Evolutionary conservation across 176 grass and related monocot species (phyloP).

Genomic region (Avena sativa): DNA sequence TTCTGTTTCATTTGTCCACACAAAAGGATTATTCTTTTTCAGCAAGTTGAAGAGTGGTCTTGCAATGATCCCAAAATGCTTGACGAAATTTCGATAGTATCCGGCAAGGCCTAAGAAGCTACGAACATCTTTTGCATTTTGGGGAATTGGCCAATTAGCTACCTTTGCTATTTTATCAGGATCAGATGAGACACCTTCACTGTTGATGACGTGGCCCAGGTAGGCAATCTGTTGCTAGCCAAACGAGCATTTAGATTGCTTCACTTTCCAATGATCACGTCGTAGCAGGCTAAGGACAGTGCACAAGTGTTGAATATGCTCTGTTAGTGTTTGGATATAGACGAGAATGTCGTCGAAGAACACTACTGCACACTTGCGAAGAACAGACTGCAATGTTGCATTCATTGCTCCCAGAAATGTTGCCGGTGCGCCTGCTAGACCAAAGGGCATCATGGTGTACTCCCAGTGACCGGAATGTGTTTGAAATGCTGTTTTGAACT

Average conservation of each 20-base stretch:
- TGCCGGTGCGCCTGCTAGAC: not conserved
- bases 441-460: not conserved
- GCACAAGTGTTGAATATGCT: not conserved
- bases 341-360: not conserved
- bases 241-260: not conserved
- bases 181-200: not conserved
- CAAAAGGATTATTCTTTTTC: not conserved
- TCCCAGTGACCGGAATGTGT: not conserved
- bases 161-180: not conserved
- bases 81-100: not conserved
- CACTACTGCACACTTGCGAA: not conserved
- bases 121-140: not conserved
- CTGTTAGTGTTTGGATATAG: fast-evolving
- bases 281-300: not conserved
- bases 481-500: not conserved
- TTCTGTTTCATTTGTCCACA: not conserved
- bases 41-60: not conserved
- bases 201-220: not conserved
- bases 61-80: not conserved
- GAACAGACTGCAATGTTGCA: not conserved
- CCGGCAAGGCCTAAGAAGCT: not conserved
- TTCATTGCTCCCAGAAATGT: not conserved
- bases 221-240: not conserved
- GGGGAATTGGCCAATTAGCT: not conserved
- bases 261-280: not conserved